Base-by-base conservation (phyloP, 805 yeast species). In the Clavispora asparagi region DNA sequence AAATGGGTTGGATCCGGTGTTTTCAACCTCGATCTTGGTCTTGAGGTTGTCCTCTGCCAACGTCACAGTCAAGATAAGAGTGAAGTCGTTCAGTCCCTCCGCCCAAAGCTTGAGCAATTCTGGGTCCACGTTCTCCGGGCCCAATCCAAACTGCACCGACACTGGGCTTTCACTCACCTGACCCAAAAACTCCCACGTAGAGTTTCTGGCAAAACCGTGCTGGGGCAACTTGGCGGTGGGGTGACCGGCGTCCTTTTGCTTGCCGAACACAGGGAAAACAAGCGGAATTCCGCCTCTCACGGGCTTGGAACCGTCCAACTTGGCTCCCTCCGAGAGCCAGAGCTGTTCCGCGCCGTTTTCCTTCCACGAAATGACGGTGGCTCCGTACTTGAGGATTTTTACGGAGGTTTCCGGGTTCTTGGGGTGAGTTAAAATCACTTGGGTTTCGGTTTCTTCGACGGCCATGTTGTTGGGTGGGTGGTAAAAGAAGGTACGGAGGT, bases 261-360 rank as follows among this genome's bases (percentile, higher is more conserved):
- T 90, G 49, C 99, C 98, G 59, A 87, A 87, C 1, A 85, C 87
- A 2, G 99, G 99, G 76, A 94, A 94, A 8, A 92, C 98, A 23
- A 94, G 71, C 11, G 99, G 99, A 44, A 94, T 87, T 43, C 99
- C 99, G 53, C 99, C 99, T 64, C 99, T 80, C 16, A 94, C 97
- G 1, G 99, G 95, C 61, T 85, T 87, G 39, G 92, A 70, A 10
- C 98, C 98, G 60, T 94, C 98, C 50, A 92, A 69, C 57, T 82
- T 81, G 40, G 98, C 96, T 33, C 79, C 92, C 10, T 71, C 63
- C 7, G 85, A 78, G 28, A 85, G 70, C 95, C 96, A 94, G 47
- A 94, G 74, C 67, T 87, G 91, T 64, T 94, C 97, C 43, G 71
- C 64, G 29, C 85, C 87, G 19, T 76, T 68, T 42, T 70, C 75